phyloP scores from a whole-genome alignment of 768 basidiomycete species.

The Cystofilobasidium macerans region DNA sequence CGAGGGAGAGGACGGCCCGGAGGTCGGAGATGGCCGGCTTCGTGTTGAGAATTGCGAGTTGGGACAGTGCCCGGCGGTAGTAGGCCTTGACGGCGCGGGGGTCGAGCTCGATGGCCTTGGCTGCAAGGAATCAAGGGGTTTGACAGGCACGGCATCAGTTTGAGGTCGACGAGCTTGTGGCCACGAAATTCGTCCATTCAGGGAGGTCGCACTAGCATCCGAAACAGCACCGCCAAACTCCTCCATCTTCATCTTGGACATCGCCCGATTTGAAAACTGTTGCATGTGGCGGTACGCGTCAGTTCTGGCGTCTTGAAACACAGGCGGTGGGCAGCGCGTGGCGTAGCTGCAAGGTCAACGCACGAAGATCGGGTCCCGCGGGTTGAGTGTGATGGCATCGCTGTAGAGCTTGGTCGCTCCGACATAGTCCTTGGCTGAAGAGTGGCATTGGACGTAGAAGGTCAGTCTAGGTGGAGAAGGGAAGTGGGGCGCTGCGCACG shows the following conservation, averaged over 20 bases:
- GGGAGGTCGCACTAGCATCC: constrained; percentile 60
- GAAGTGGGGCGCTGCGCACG: background rate
- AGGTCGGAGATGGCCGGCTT: constrained; percentile 79
- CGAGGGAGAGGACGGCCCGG: constrained; percentile 66
- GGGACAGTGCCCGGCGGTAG: constrained; percentile 78
- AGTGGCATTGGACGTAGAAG: background rate
- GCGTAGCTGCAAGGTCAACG: constrained; percentile 13
- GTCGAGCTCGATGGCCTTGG: constrained; percentile 75
- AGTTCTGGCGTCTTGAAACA: background rate
- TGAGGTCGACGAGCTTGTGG: background rate
- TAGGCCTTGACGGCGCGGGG: constrained; percentile 82
- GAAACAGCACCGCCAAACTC: constrained; percentile 83
- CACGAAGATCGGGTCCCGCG: constrained; percentile 71
- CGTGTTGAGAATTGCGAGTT: constrained; percentile 79
- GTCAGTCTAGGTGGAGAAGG: background rate
- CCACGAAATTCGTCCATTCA: no score
- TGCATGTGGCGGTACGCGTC: no score
- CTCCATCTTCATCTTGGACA: constrained; percentile 79
- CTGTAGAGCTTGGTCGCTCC: constrained; percentile 68
- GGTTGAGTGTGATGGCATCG: constrained; percentile 75
- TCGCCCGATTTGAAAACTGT: constrained; percentile 44
- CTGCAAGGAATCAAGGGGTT: constrained; percentile 39
- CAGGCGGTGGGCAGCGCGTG: no score
- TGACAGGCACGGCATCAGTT: background rate
- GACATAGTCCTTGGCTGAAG: constrained; percentile 60